These are phyloP conservation scores for Pseudogymnoascus sp. DNA, from an alignment of 2,329 filamentous ascomycete species.

Conservation along the genomic window DNA sequence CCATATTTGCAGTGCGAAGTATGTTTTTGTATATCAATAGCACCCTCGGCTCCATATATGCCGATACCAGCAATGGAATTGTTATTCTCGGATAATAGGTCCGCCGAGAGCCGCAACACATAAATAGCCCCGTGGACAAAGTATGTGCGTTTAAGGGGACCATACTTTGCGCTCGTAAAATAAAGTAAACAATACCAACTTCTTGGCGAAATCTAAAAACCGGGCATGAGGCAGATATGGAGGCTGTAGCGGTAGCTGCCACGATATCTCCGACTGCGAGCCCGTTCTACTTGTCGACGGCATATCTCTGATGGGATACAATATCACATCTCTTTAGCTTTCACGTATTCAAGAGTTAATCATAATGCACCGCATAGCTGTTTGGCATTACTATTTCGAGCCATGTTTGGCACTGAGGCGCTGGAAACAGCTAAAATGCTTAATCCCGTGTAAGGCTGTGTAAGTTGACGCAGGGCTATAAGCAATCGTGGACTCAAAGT, in stretches of 20 bases:
- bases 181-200: not conserved
- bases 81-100: not conserved
- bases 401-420: not conserved
- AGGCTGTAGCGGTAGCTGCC: too few relatives aligned
- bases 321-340: too few relatives aligned
- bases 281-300: too few relatives aligned
- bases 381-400: not conserved
- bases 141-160: not conserved
- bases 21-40: not conserved
- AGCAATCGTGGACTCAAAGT: not conserved
- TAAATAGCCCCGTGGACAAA: not conserved
- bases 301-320: too few relatives aligned
- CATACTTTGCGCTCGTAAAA: not conserved
- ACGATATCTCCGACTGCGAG: too few relatives aligned
- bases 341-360: too few relatives aligned
- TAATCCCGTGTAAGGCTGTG: not conserved
- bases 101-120: not conserved
- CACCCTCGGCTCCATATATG: not conserved
- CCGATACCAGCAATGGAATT: not conserved
- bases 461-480: not conserved
- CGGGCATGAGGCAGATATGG: too few relatives aligned
- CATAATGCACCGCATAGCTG: too few relatives aligned
- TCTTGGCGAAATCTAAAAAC: too few relatives aligned
- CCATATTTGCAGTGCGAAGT: conserved; percentile 35
- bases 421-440: not conserved